Evolutionary conservation across 495 filamentous ascomycete genomes (phyloP).

Genomic region (Geoglossum glabrum): DNA sequence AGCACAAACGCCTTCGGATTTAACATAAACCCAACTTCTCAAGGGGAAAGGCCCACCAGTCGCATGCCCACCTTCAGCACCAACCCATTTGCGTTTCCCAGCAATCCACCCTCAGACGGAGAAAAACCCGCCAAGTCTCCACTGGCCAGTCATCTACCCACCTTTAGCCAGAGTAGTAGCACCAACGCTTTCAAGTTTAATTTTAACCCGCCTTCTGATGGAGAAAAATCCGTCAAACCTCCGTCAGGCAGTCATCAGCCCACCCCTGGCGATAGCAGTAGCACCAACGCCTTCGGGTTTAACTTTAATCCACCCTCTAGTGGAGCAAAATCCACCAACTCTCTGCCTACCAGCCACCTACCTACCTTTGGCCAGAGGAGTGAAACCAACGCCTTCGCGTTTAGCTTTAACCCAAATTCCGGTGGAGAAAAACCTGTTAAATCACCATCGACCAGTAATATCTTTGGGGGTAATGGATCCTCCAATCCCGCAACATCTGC

Average conservation of each 20-base stretch:
- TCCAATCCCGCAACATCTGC: constrained; percentile 14
- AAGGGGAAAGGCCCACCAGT: too few relatives aligned
- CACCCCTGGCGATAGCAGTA: too few relatives aligned
- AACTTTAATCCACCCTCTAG: neutral
- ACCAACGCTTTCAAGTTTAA: neutral
- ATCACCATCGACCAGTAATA: neutral
- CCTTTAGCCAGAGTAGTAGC: too few relatives aligned
- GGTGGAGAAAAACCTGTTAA: neutral
- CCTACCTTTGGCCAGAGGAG: neutral
- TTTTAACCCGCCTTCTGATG: too few relatives aligned
- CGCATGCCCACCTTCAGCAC: too few relatives aligned
- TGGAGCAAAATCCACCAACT: too few relatives aligned
- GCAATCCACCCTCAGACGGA: constrained; percentile 4
- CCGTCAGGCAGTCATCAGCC: neutral
- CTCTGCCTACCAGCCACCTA: neutral
- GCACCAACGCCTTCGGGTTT: neutral
- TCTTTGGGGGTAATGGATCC: neutral
- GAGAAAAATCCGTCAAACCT: neutral
- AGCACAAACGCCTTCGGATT: too few relatives aligned
- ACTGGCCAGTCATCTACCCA: constrained; percentile 7
- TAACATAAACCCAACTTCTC: too few relatives aligned
- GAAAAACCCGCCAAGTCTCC: constrained; percentile 11
- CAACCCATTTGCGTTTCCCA: neutral
- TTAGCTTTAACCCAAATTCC: constrained; percentile 1
- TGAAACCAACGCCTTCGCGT: neutral